phyloP scores from a whole-genome alignment of 2,329 filamentous ascomycete genomes.

The Mollisiaceae sp. region DNA sequence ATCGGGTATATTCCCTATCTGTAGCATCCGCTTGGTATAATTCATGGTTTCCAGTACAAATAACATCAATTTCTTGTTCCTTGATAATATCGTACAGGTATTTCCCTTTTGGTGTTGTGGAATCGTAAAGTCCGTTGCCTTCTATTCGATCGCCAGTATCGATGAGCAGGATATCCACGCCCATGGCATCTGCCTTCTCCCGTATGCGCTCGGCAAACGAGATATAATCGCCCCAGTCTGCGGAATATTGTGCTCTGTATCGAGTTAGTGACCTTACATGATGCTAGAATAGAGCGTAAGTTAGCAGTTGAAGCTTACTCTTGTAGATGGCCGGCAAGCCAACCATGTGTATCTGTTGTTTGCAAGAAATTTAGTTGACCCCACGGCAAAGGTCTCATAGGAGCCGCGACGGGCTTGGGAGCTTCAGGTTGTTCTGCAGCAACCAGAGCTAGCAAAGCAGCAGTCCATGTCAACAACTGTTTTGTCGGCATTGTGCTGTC shows the following conservation, averaged over 20 bases:
- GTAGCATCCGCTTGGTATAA: slow-evolving; percentile 83
- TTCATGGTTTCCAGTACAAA: slow-evolving; percentile 94
- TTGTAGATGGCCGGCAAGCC: slow-evolving; percentile 91
- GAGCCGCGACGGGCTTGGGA: slow-evolving; percentile 76
- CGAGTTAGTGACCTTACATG: background rate
- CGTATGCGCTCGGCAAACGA: slow-evolving; percentile 88
- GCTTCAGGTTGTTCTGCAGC: slow-evolving; percentile 76
- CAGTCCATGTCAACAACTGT: slow-evolving; percentile 30
- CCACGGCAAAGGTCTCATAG: slow-evolving; percentile 85
- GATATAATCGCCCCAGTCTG: slow-evolving; percentile 97
- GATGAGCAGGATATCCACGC: slow-evolving; percentile 86
- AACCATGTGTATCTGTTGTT: slow-evolving; percentile 95
- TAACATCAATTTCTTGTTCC: slow-evolving; percentile 80
- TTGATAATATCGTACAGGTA: slow-evolving; percentile 89
- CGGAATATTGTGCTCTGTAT: slow-evolving; percentile 81
- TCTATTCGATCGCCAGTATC: slow-evolving; percentile 95
- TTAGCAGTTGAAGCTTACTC: slow-evolving; percentile 61
- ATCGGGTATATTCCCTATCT: slow-evolving; percentile 76
- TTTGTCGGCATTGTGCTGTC: slow-evolving; percentile 26
- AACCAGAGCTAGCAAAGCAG: slow-evolving; percentile 31
- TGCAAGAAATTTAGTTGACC: slow-evolving; percentile 97
- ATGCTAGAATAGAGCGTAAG: background rate
- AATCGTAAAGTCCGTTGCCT: slow-evolving; percentile 93
- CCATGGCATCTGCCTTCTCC: slow-evolving; percentile 75
- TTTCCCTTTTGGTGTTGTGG: slow-evolving; percentile 82